A percentile compares a stretch with the other conserved stretches of the same genome.
Evolutionary conservation across 495 filamentous ascomycete species (phyloP).

Genomic region (Hypoxylon trugodes): DNA sequence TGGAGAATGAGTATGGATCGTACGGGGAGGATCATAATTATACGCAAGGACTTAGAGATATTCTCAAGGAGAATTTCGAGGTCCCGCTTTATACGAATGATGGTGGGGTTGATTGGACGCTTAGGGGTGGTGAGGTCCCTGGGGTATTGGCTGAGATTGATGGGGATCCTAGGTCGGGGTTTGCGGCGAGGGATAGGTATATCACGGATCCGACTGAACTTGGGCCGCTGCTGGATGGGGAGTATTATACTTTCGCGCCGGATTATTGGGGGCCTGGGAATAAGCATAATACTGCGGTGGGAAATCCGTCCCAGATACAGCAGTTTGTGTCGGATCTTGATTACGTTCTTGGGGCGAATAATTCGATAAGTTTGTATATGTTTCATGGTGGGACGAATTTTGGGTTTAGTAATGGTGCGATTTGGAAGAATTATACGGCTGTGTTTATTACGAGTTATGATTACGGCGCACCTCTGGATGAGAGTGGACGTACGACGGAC

Average conservation of each 20-base stretch:
- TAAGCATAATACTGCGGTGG: slow-evolving; percentile 42
- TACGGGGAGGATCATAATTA: slow-evolving; percentile 54
- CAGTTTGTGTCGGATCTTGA: slow-evolving; percentile 47
- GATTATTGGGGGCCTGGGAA: slow-evolving; percentile 52
- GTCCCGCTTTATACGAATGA: slow-evolving; percentile 59
- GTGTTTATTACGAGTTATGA: slow-evolving; percentile 57
- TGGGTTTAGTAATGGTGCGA: slow-evolving; percentile 55
- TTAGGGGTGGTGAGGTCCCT: slow-evolving; percentile 52
- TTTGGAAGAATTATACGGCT: slow-evolving; percentile 49
- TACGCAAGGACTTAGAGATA: slow-evolving; percentile 47
- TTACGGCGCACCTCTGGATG: slow-evolving; percentile 58
- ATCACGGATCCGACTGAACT: slow-evolving; percentile 51
- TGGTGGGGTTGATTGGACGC: slow-evolving; percentile 50
- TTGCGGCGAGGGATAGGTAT: slow-evolving; percentile 50
- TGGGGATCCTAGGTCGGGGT: slow-evolving; percentile 53
- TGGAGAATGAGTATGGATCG: slow-evolving; percentile 61
- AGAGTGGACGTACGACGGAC: slow-evolving; percentile 56
- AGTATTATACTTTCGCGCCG: slow-evolving; percentile 54
- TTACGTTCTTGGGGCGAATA: slow-evolving; percentile 50
- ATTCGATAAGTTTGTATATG: slow-evolving; percentile 59
- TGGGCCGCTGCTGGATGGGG: slow-evolving; percentile 52
- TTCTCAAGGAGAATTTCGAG: slow-evolving; percentile 49
- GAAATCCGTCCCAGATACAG: slow-evolving; percentile 30
- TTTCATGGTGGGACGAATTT: slow-evolving; percentile 60
- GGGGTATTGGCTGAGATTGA: slow-evolving; percentile 55